Base-by-base conservation (phyloP, 192 early-diverging fungal species). In the Dissophora ornata region DNA sequence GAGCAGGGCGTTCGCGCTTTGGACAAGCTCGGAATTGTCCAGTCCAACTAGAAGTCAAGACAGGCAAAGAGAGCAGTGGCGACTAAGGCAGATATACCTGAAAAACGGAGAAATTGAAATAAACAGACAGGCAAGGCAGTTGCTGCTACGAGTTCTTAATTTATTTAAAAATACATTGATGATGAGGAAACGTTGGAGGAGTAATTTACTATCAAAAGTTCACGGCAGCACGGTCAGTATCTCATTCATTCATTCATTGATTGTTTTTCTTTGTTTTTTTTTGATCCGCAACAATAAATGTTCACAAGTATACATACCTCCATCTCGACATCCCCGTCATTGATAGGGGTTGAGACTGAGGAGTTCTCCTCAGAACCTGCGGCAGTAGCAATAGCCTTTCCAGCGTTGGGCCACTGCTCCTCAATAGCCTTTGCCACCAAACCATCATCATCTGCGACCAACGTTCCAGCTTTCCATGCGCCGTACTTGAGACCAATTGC, bases 361-460 rank as follows among this genome's bases (percentile, higher is more conserved):
- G 63, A 60, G n/a, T 75, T 75, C 10, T 66, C 57, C 29, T 33
- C 68, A 1, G 68, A 70, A 15, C 49, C 50, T 11, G 18, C 44
- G 13, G 54, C 25, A 3, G 60, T 13, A 19, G 16, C 44, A 13
- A 26, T 38, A 12, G 7, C 26, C 26, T 70, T 70, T 24, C 58
- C 53, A 62, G 64, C 51, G 38, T 62, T 67, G 11, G 73, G 73
- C 73, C 73, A 77, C 21, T 61, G 57, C 45, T 81, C 71, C 28
- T 81, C 66, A 52, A 81, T 71, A 4, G 73, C 73, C 40, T 81
- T 81, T 28, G 73, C 62, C 7, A 95, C 94, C 48, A 80, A 71
- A 2, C 94, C 93, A 22, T 92, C 90, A 60, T 95, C 95, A 67
- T 96, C 93, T 41, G 90, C 91, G 4, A 96, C 92, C 32, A 95